Percentiles rank a stretch among this genome's conserved stretches.
Conservation (phyloP, 257 asterid genomes). For the Solanum rostratum region DNA sequence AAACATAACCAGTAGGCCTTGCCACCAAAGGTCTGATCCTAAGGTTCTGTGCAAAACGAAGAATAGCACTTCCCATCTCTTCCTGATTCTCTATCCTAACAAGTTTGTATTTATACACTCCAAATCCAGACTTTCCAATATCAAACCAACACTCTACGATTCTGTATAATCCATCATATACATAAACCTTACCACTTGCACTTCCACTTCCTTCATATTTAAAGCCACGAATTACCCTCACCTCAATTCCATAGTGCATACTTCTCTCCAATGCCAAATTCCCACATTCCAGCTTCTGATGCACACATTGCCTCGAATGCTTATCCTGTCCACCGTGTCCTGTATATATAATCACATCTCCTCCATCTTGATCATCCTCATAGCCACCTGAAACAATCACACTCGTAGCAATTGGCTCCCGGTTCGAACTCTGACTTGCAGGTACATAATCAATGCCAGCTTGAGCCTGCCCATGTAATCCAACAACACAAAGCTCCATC, state of each 20-base stretch:
- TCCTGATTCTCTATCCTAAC: slow-evolving; percentile 53
- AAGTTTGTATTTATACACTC: slow-evolving; percentile 63
- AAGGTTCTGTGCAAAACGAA: slow-evolving; percentile 47
- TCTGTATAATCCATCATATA: slow-evolving; percentile 71
- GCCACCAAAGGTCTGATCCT: slow-evolving; percentile 35
- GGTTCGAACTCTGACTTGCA: slow-evolving; percentile 59
- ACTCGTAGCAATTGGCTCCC: slow-evolving; percentile 90
- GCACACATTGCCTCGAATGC: slow-evolving; percentile 40
- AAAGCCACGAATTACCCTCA: slow-evolving; percentile 76
- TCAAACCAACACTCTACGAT: slow-evolving; percentile 67
- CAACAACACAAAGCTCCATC: slow-evolving; percentile 76
- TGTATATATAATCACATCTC: slow-evolving; percentile 72
- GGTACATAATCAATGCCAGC: slow-evolving; percentile 85
- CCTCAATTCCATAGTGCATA: slow-evolving; percentile 73
- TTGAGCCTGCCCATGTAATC: slow-evolving; percentile 80
- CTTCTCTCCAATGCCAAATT: slow-evolving; percentile 84
- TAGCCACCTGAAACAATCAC: slow-evolving; percentile 86
- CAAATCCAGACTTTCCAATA: slow-evolving; percentile 73
- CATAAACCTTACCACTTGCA: slow-evolving; percentile 64
- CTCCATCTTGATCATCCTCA: slow-evolving; percentile 76
- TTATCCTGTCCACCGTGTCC: slow-evolving; percentile 98
- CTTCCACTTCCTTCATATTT: slow-evolving; percentile 68
- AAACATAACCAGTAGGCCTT: slow-evolving; percentile 58
- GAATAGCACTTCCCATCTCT: slow-evolving; percentile 58
- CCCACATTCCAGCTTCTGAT: slow-evolving; percentile 77